Evolutionary conservation across 2,329 filamentous ascomycete genomes (phyloP).

Genomic region (Pseudophaeomoniella oleicola): DNA sequence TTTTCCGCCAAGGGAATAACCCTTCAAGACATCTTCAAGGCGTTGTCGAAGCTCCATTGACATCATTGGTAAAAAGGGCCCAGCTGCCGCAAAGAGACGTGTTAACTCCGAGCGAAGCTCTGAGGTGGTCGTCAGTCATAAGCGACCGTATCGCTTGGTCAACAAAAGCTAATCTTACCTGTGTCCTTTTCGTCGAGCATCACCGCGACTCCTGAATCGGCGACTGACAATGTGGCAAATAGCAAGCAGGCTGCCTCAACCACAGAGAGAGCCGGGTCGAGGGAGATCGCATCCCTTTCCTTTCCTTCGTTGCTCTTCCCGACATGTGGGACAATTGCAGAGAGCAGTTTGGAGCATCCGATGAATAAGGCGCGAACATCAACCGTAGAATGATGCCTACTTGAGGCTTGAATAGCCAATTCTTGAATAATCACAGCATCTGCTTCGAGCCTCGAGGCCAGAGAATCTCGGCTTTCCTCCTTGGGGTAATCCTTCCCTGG

Average conservation of each 20-base stretch:
- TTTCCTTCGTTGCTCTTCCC: not conserved
- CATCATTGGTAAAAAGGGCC: slow-evolving; percentile 7
- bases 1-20: slow-evolving; percentile 5
- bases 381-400: not conserved
- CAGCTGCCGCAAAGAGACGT: slow-evolving; percentile 6
- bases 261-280: not conserved
- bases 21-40: slow-evolving; percentile 9
- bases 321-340: not conserved
- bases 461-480: not conserved
- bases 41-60: slow-evolving; percentile 9
- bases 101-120: slow-evolving; percentile 4
- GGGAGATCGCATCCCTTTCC: not conserved
- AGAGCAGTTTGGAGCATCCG: slow-evolving; percentile 1
- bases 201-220: not conserved
- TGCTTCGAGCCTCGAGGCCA: not conserved
- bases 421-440: slow-evolving; percentile 3
- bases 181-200: not conserved
- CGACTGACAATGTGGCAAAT: not conserved
- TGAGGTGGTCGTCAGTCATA: not conserved
- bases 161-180: too few relatives aligned
- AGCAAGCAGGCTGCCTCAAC: not conserved
- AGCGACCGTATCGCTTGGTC: too few relatives aligned
- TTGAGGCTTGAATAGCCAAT: slow-evolving; percentile 1
- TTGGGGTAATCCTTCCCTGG: not conserved
- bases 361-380: slow-evolving; percentile 2